phyloP scores from a whole-genome alignment of 805 yeast genomes.

The Metschnikowia koreensis region DNA sequence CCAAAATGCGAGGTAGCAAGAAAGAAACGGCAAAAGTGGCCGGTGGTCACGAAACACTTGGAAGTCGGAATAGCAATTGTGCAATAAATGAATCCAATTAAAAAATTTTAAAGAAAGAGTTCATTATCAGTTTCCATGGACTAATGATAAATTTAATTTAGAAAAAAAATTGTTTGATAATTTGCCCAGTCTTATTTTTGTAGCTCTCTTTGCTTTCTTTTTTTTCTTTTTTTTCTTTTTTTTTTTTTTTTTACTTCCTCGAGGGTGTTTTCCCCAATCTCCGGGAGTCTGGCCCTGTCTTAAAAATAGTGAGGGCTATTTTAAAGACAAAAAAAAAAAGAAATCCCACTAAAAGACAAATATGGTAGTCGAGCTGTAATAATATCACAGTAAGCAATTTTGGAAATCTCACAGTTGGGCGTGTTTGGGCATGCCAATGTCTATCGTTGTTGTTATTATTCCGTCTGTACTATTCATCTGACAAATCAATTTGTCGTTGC shows the following conservation, averaged over 20 bases:
- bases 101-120: neutral
- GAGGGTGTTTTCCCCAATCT: too few relatives aligned
- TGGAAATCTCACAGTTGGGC: too few relatives aligned
- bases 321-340: too few relatives aligned
- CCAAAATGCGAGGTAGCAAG: constrained; percentile 2
- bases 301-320: neutral
- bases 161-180: too few relatives aligned
- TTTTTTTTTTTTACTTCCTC: too few relatives aligned
- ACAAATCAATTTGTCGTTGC: constrained; percentile 8
- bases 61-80: neutral
- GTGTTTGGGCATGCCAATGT: too few relatives aligned
- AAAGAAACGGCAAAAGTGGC: neutral
- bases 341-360: too few relatives aligned
- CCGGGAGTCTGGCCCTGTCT: neutral
- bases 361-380: too few relatives aligned
- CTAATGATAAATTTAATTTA: too few relatives aligned
- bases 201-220: neutral
- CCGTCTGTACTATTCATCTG: neutral
- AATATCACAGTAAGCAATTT: too few relatives aligned
- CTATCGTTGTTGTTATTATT: too few relatives aligned
- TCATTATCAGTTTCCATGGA: neutral
- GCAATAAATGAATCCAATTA: neutral
- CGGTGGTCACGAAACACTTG: neutral
- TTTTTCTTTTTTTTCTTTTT: too few relatives aligned
- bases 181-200: neutral